Conservation (phyloP, 2,329 filamentous ascomycete genomes). For the Pseudodiploospora longispora region DNA sequence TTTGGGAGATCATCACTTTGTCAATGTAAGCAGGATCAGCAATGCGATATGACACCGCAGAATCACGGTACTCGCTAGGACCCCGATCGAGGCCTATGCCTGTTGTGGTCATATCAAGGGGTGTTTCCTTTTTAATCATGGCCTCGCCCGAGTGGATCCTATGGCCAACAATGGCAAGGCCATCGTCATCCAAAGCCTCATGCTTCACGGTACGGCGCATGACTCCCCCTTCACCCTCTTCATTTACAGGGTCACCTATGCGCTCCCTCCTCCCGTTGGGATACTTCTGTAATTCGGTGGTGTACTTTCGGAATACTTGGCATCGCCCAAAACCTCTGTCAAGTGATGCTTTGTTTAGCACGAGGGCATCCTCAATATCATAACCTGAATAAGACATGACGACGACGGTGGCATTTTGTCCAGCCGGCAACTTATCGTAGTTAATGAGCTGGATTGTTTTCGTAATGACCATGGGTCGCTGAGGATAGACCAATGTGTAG, state of each 20-base stretch:
- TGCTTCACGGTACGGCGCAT: slow-evolving; percentile 59
- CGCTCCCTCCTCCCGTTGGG: slow-evolving; percentile 67
- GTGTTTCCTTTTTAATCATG: slow-evolving; percentile 84
- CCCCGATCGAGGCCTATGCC: slow-evolving; percentile 61
- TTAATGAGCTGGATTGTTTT: slow-evolving; percentile 94
- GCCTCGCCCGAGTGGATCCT: slow-evolving; percentile 71
- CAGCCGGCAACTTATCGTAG: slow-evolving; percentile 94
- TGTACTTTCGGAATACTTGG: slow-evolving; percentile 95
- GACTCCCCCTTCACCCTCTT: slow-evolving; percentile 52
- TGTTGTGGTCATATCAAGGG: slow-evolving; percentile 66
- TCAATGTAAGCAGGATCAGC: slow-evolving; percentile 85
- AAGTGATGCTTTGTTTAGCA: slow-evolving; percentile 91
- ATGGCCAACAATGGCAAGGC: slow-evolving; percentile 79
- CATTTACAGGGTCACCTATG: slow-evolving; percentile 48
- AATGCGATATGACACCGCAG: slow-evolving; percentile 70
- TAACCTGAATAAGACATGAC: slow-evolving; percentile 99
- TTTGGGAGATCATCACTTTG: slow-evolving; percentile 90
- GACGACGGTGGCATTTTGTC: slow-evolving; percentile 93
- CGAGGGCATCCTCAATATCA: slow-evolving; percentile 97
- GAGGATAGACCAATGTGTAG: slow-evolving; percentile 95
- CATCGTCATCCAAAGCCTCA: slow-evolving; percentile 71
- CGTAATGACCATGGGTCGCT: slow-evolving; percentile 94
- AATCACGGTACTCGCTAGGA: slow-evolving; percentile 56
- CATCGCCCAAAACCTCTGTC: slow-evolving; percentile 94
- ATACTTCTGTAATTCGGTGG: slow-evolving; percentile 79